Percentiles rank a stretch among this genome's conserved stretches.
These are phyloP conservation scores for Curvularia sp. DNA, from an alignment of 2,329 filamentous ascomycete genomes.

Conservation along the genomic window DNA sequence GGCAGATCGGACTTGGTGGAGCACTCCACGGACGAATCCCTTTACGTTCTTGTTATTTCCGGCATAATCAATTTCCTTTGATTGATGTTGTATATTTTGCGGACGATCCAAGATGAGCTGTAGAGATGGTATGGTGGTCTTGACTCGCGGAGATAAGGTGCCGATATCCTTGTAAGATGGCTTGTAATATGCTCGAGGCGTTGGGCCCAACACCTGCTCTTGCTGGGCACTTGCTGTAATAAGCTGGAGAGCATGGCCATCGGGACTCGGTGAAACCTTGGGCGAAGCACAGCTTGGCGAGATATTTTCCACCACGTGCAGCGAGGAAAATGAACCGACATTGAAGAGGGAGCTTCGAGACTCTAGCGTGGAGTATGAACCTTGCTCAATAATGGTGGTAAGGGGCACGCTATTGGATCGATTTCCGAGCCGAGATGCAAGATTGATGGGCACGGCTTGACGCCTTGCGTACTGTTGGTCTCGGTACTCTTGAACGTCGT, in stretches of 20 bases:
- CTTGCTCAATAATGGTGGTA: constrained; percentile 54
- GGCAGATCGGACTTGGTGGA: constrained; percentile 32
- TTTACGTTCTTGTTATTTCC: constrained; percentile 24
- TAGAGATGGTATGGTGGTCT: constrained; percentile 21
- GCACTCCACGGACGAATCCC: constrained; percentile 31
- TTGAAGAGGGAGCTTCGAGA: constrained; percentile 42
- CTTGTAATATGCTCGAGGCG: background rate
- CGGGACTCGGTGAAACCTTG: constrained; percentile 26
- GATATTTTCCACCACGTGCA: constrained; percentile 23
- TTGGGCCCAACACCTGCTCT: constrained; percentile 8
- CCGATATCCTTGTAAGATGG: constrained; percentile 11
- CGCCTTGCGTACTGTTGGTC: constrained; percentile 27
- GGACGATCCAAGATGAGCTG: constrained; percentile 8
- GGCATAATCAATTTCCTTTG: constrained; percentile 10
- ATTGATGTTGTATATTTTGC: constrained; percentile 13
- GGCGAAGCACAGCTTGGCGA: constrained; percentile 24
- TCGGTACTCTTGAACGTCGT: constrained; percentile 10
- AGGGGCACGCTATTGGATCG: constrained; percentile 49
- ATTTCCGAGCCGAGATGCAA: constrained; percentile 37
- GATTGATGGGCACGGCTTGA: constrained; percentile 33
- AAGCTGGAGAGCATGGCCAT: constrained; percentile 25
- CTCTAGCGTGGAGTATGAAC: constrained; percentile 51
- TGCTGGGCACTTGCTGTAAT: constrained; percentile 26
- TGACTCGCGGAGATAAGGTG: constrained; percentile 10
- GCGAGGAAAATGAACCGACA: constrained; percentile 27